Conservation (phyloP, 2,329 filamentous ascomycete genomes). For the Neofusicoccum umdonicola region DNA sequence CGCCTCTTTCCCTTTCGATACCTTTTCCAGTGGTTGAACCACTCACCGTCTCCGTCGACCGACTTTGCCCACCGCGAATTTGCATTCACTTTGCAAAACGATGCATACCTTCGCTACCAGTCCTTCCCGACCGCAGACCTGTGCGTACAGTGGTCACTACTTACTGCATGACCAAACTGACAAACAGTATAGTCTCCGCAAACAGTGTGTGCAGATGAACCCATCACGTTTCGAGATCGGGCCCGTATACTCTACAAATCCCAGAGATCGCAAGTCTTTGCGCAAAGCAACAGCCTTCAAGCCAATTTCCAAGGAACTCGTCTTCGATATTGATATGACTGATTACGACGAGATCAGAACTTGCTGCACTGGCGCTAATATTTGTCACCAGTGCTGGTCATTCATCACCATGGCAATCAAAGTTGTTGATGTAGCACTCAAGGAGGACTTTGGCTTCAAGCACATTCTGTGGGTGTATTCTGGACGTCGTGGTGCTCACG, state of each 20-base stretch:
- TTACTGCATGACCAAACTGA: not conserved
- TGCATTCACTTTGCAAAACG: conserved; percentile 89
- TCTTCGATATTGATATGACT: conserved; percentile 99
- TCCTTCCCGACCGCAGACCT: conserved; percentile 68
- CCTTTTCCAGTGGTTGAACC: conserved; percentile 97
- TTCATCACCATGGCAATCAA: conserved; percentile 99
- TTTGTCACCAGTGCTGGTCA: conserved; percentile 91
- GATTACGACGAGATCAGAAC: conserved; percentile 97
- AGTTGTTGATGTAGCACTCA: conserved; percentile 79
- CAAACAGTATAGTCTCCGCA: conserved; percentile 63
- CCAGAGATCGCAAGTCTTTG: conserved; percentile 85
- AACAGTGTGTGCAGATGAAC: conserved; percentile 83
- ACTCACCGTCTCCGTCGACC: conserved; percentile 77
- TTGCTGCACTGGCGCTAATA: conserved; percentile 90
- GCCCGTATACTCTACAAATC: conserved; percentile 92
- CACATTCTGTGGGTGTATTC: conserved; percentile 99
- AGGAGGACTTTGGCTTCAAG: conserved; percentile 93
- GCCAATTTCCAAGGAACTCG: conserved; percentile 87
- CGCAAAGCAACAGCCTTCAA: conserved; percentile 79
- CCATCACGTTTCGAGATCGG: conserved; percentile 97
- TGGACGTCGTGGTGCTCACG: conserved; percentile 91
- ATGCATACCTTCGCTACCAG: conserved; percentile 90
- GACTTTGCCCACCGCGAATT: conserved; percentile 96
- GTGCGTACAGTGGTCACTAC: conserved; percentile 32
- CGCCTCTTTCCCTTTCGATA: conserved; percentile 92